A percentile compares a stretch with the other conserved stretches of the same genome.
phyloP scores from a whole-genome alignment of 441 rosid genomes.

The Jatropha multifida region DNA sequence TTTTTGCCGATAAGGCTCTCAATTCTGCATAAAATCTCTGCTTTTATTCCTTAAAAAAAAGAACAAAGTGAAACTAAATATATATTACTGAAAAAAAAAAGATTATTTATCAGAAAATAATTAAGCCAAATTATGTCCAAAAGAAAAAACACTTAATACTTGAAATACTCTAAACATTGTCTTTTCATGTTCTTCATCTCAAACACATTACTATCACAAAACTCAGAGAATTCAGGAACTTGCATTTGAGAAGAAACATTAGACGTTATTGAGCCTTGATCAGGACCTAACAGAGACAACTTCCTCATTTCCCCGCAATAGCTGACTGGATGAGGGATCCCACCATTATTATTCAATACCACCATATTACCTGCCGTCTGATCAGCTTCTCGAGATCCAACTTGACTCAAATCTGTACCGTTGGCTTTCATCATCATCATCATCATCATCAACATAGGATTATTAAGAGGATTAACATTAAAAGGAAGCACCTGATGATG shows the following conservation, averaged over 20 bases:
- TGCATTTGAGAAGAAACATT: background rate
- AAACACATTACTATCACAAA: constrained; percentile 1
- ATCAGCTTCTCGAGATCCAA: background rate
- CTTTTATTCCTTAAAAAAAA: no score
- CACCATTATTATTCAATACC: background rate
- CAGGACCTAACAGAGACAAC: no score
- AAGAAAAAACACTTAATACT: no score
- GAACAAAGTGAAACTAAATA: no score
- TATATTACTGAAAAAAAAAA: no score
- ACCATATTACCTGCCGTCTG: background rate
- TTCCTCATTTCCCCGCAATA: background rate
- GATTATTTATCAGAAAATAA: no score
- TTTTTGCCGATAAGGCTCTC: no score
- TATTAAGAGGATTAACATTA: constrained; percentile 8
- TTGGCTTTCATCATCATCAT: constrained; percentile 2
- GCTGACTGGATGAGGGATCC: background rate
- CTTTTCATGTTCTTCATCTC: constrained; percentile 17
- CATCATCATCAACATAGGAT: constrained; percentile 8
- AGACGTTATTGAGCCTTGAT: background rate
- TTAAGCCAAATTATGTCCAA: no score
- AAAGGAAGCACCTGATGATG: constrained; percentile 22
- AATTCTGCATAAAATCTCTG: no score
- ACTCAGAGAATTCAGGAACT: constrained; percentile 5
- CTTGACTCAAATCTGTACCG: background rate
- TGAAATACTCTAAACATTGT: background rate